Evolutionary conservation across 2,329 filamentous ascomycete genomes (phyloP).

Genomic region (Neonectria ditissima): DNA sequence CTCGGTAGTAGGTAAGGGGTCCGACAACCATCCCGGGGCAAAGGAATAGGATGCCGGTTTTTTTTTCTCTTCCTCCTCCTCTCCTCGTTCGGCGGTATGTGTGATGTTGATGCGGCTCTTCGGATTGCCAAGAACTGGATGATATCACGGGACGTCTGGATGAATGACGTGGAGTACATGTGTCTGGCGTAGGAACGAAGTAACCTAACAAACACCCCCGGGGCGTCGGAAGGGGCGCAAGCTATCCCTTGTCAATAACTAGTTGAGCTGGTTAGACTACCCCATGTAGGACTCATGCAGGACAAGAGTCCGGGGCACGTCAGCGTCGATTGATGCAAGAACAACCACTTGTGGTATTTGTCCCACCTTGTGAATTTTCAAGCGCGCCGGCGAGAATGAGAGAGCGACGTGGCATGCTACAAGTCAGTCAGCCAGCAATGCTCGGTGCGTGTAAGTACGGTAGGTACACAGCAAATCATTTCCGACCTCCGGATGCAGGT

Average conservation of each 20-base stretch:
- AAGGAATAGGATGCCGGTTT: not conserved
- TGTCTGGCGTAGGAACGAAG: not conserved
- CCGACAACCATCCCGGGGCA: not conserved
- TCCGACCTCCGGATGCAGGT: too few relatives aligned
- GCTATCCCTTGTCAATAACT: not conserved
- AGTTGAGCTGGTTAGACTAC: not conserved
- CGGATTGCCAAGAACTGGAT: not conserved
- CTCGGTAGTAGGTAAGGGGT: not conserved
- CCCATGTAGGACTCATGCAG: conserved; percentile 1
- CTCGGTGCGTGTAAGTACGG: too few relatives aligned
- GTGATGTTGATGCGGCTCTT: not conserved
- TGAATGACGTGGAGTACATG: not conserved
- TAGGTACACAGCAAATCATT: too few relatives aligned
- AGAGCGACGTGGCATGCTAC: not conserved
- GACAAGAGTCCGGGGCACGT: not conserved
- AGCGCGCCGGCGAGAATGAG: not conserved
- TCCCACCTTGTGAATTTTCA: not conserved
- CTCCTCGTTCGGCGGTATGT: not conserved
- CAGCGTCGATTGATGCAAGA: not conserved
- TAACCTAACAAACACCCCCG: not conserved
- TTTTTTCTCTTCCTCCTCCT: not conserved
- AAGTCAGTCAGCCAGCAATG: too few relatives aligned
- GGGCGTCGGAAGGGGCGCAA: not conserved
- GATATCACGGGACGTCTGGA: not conserved
- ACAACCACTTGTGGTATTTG: not conserved